Evolutionary conservation across 2,329 filamentous ascomycete species (phyloP).

Genomic region (Neonectria neomacrospora): DNA sequence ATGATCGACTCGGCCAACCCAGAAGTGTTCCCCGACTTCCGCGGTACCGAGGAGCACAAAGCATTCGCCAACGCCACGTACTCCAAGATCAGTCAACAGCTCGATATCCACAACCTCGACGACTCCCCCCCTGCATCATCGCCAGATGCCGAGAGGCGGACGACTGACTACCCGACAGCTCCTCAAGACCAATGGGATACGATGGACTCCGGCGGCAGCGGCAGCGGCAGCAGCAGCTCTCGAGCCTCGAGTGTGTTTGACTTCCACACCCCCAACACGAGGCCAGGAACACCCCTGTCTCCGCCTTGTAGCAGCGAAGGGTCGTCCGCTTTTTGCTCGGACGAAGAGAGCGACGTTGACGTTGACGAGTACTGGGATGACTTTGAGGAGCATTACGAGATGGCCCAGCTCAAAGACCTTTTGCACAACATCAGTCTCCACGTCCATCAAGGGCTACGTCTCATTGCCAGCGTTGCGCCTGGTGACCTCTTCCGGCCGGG

Average conservation of each 20-base stretch:
- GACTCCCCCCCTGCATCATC: not conserved
- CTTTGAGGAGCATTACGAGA: constrained; percentile 19
- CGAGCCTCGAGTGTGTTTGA: constrained; percentile 34
- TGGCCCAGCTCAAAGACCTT: constrained; percentile 22
- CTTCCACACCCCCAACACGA: constrained; percentile 14
- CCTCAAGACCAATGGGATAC: constrained; percentile 8
- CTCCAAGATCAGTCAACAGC: constrained; percentile 15
- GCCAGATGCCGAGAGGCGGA: not conserved
- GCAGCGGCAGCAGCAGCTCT: not conserved
- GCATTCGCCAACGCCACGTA: constrained; percentile 32
- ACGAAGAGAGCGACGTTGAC: constrained; percentile 28
- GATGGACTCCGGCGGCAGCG: not conserved
- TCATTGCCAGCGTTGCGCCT: constrained; percentile 36
- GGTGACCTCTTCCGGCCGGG: constrained; percentile 33
- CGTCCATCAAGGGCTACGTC: constrained; percentile 35
- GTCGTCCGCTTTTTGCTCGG: constrained; percentile 23
- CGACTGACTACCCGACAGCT: not conserved
- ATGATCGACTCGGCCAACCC: constrained; percentile 43
- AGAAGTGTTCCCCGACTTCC: constrained; percentile 36
- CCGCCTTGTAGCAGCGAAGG: constrained; percentile 26
- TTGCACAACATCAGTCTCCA: constrained; percentile 38
- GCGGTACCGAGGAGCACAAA: constrained; percentile 25
- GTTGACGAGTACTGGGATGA: constrained; percentile 14
- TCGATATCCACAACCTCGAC: not conserved
- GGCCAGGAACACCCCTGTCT: constrained; percentile 22